Evolutionary conservation across 2,329 filamentous ascomycete species (phyloP), one percentile per base, ranked within the genome.

Genomic region (Fusarium chlamydosporum): DNA sequence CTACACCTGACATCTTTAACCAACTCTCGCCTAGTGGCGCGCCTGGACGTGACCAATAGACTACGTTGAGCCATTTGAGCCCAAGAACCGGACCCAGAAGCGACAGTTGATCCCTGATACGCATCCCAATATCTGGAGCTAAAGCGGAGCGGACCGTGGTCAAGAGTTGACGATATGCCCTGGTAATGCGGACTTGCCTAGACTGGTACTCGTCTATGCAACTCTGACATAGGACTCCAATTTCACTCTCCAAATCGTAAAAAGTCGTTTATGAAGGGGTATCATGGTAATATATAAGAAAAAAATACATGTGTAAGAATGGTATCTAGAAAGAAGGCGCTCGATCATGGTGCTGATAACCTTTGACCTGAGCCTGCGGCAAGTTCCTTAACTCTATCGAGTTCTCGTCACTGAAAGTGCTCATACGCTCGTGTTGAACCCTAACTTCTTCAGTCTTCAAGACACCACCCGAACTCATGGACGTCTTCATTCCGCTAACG

Each of bases 401-500:
- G 16, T 70, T 60, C 23, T 73, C 63, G 13, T 68, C 70, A 31
- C 56, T 64, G 16, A 67, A 62, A 3, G 56, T 62, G 35, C 69
- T 72, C 40, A 73, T 13, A 7, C 63, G 64, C 37, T 77, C 74
- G 23, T 72, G 68, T 4, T 74, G 61, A 0, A 78, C 62, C 23
- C 67, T 73, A 3, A 77, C 70, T 47, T 78, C 75, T 15, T 74
- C 76, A 1, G 76, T 78, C 56, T 76, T 78, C 45, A 76, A 53
- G 1, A 77, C 75, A 1, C 75, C 77, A 0, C 68, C 58, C 2
- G 51, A 45, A n/a, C 33, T 57, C 13, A 64, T 52, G 1, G 70
- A 65, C 6, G 52, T 31, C 33, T 67, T 68, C n/a, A 34, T 15
- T 2, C 41, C 43, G n/a, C 35, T 35, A 16, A 43, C 16, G 5